Conservation (phyloP, 345 rosid genomes). For the Arabis hirsuta region DNA sequence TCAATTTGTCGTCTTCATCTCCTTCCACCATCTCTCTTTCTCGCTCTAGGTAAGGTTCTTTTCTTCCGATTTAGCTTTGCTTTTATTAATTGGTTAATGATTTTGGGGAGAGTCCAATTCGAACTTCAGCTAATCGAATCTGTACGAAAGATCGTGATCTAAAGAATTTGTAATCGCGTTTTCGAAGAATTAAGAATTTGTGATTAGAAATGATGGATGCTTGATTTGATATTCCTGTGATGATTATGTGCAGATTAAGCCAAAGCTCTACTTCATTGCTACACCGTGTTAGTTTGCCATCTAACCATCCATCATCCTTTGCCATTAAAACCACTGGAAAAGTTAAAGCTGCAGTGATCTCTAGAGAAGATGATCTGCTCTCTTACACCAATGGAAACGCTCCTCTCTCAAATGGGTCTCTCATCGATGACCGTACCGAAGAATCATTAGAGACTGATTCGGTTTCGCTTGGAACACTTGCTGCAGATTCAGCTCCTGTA, state of each 20-base stretch:
- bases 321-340: slow-evolving; percentile 45
- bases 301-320: slow-evolving; percentile 42
- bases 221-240: neutral
- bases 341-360: slow-evolving; percentile 57
- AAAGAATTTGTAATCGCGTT: neutral
- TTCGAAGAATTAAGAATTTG: neutral
- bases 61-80: neutral
- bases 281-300: slow-evolving; percentile 41
- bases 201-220: neutral
- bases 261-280: slow-evolving; percentile 50
- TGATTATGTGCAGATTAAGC: slow-evolving; percentile 47
- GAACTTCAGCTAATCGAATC: neutral
- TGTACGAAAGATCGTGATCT: neutral
- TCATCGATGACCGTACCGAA: slow-evolving; percentile 39
- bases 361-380: slow-evolving; percentile 65
- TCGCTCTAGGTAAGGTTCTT: slow-evolving; percentile 43
- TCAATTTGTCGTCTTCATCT: slow-evolving; percentile 46
- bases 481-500: slow-evolving; percentile 51
- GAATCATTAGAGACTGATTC: slow-evolving; percentile 49
- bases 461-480: slow-evolving; percentile 50
- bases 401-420: slow-evolving; percentile 40
- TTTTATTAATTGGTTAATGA: neutral
- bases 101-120: neutral
- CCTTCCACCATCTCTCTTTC: slow-evolving; percentile 51
- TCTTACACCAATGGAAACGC: slow-evolving; percentile 50